Conservation (phyloP, 2,329 filamentous ascomycete species). For the Diaporthe humulicola region DNA sequence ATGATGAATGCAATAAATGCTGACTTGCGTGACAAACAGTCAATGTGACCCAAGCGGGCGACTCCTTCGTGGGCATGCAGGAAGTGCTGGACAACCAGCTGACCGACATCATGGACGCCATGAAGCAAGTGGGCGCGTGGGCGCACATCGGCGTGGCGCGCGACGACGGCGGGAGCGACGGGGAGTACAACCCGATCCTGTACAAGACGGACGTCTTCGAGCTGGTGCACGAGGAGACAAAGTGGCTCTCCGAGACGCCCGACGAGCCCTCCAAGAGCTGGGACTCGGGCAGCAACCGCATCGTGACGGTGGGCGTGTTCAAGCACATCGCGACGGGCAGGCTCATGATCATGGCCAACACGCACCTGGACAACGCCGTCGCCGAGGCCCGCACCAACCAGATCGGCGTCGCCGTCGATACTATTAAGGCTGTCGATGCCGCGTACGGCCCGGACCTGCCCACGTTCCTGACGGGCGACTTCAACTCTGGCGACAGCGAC, state of each 20-base stretch:
- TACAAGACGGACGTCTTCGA: slow-evolving; percentile 68
- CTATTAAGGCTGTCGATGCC: slow-evolving; percentile 46
- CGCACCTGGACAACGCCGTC: slow-evolving; percentile 67
- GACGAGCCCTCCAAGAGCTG: slow-evolving; percentile 70
- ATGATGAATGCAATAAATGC: not conserved
- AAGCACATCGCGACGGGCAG: slow-evolving; percentile 54
- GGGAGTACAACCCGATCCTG: slow-evolving; percentile 79
- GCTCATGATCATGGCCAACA: slow-evolving; percentile 60
- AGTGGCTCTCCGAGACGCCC: slow-evolving; percentile 75
- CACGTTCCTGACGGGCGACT: slow-evolving; percentile 59
- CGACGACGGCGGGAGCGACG: slow-evolving; percentile 68
- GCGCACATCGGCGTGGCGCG: slow-evolving; percentile 68
- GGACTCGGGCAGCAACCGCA: slow-evolving; percentile 58
- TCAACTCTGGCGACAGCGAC: slow-evolving; percentile 55
- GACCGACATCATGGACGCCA: slow-evolving; percentile 54
- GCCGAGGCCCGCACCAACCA: slow-evolving; percentile 55
- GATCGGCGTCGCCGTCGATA: slow-evolving; percentile 58
- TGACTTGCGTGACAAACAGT: not conserved
- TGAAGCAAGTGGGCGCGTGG: slow-evolving; percentile 61
- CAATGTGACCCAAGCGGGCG: not conserved
- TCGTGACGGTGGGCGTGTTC: slow-evolving; percentile 63
- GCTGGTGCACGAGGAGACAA: slow-evolving; percentile 64
- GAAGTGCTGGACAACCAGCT: slow-evolving; percentile 67
- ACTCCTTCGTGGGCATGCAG: slow-evolving; percentile 52
- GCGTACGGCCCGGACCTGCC: slow-evolving; percentile 42